Evolutionary conservation across 495 filamentous ascomycete species (phyloP), one percentile per base, ranked within the genome.

Genomic region (Aspergillus homomorphus): DNA sequence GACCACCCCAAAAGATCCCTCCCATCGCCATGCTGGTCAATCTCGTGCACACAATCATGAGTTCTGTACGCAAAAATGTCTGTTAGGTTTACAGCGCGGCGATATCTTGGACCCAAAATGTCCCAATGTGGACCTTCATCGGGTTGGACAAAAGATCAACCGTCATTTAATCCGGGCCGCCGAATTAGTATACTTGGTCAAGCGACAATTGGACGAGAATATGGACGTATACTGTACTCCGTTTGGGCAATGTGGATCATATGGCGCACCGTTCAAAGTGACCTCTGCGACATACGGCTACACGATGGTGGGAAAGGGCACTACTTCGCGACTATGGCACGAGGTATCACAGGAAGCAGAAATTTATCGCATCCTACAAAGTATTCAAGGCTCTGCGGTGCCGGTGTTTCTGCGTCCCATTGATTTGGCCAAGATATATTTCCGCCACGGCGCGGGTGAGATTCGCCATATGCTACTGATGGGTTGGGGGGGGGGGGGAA

Each of bases 391-490:
- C 15, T 57, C 65, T 33, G 50, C 60, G 20, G 65, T 81, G 19
- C 75, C 72, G 24, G 70, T 79, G 7, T 77, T 72, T 55, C 70
- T 82, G 3, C 74, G 75, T 46, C 66, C 66, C 8, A 70, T 82
- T 43, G 68, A 80, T 61, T 58, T 80, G 21, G 57, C 60, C 5
- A 18, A 48, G 8, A 62, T 69, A 4, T 74, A 74, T 48, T 73
- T 69, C 44, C 69, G 73, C 21, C 68, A 76, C 60, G 56, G 67
- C n/a, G 64, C 65, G 20, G 71, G 78, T 5, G 57, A 65, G 44
- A 76, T 81, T 54, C 60, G 75, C 42, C 68, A 80, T 57, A 75
- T 81, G 65, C 62, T 79, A 6, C 60, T 83, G n/a, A 70, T 83
- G 57, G 76, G 66, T 9, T 82, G n/a, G n/a, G n/a, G n/a, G n/a